Conservation (phyloP, 129 eudicot genomes). For the Smallanthus sonchifolius region DNA sequence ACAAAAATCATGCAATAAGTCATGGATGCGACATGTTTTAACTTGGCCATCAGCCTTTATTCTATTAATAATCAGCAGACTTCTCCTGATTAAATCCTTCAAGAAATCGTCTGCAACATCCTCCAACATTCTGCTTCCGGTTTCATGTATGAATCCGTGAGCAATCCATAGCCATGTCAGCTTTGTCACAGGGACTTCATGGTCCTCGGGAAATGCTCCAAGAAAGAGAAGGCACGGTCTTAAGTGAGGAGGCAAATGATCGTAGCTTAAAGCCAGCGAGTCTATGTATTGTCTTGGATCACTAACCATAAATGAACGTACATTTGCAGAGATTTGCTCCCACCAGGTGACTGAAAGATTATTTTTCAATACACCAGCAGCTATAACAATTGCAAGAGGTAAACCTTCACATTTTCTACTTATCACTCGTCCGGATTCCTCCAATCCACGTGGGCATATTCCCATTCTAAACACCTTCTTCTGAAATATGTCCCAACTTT, state of each 20-base stretch:
- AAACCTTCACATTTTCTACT: slow-evolving; percentile 29
- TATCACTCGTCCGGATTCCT: slow-evolving; percentile 6
- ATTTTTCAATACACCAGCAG: slow-evolving; percentile 17
- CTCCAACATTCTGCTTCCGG: slow-evolving; percentile 8
- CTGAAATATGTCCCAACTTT: slow-evolving; percentile 28
- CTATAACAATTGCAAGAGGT: slow-evolving; percentile 30
- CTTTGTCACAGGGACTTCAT: slow-evolving; percentile 10
- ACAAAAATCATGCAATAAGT: slow-evolving; percentile 26
- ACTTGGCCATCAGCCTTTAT: slow-evolving; percentile 16
- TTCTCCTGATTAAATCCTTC: slow-evolving; percentile 23
- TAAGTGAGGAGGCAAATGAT: slow-evolving; percentile 20
- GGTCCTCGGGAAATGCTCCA: slow-evolving; percentile 24
- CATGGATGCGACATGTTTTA: slow-evolving; percentile 33
- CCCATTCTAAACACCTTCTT: slow-evolving; percentile 1
- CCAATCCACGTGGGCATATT: slow-evolving; percentile 6
- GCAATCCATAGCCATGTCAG: slow-evolving; percentile 29
- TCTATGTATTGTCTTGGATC: slow-evolving; percentile 24
- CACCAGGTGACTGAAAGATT: not conserved
- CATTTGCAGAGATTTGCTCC: slow-evolving; percentile 7
- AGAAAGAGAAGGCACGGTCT: slow-evolving; percentile 24
- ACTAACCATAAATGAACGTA: slow-evolving; percentile 3
- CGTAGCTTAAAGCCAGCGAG: slow-evolving; percentile 27
- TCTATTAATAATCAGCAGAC: slow-evolving; percentile 18
- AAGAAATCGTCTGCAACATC: slow-evolving; percentile 22
- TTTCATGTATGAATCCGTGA: slow-evolving; percentile 24